phyloP scores from a whole-genome alignment of 768 basidiomycete genomes.

The Mycena albidolilacea region DNA sequence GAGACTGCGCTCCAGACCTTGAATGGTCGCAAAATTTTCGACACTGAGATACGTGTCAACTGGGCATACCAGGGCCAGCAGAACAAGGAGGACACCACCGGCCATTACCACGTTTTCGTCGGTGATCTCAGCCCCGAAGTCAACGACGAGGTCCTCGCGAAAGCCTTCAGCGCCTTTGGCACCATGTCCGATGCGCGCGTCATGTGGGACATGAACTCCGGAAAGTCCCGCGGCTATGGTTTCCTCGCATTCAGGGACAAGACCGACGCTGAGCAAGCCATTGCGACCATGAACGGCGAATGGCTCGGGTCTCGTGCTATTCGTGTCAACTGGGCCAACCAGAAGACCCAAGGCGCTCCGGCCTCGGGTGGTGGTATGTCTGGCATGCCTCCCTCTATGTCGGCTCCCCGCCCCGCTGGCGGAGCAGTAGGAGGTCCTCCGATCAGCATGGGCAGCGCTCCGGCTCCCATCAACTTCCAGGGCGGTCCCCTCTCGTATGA shows the following conservation, averaged over 20 bases:
- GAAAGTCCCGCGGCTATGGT: slow-evolving; percentile 97
- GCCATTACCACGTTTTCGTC: slow-evolving; percentile 98
- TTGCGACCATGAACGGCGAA: slow-evolving; percentile 99
- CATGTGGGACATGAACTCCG: slow-evolving; percentile 99
- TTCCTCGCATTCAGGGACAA: slow-evolving; percentile 99
- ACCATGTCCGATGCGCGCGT: slow-evolving; percentile 97
- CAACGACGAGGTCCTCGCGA: slow-evolving; percentile 95
- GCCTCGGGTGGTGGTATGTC: slow-evolving; percentile 40
- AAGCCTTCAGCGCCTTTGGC: slow-evolving; percentile 98
- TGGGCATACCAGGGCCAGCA: slow-evolving; percentile 99
- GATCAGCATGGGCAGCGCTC: slow-evolving; percentile 69
- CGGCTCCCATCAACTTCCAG: slow-evolving; percentile 93
- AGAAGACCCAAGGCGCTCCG: slow-evolving; percentile 90
- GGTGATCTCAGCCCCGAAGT: slow-evolving; percentile 99
- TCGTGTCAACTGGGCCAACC: slow-evolving; percentile 99
- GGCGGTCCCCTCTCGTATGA: slow-evolving; percentile 94
- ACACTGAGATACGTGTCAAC: slow-evolving; percentile 99
- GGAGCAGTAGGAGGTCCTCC: slow-evolving; percentile 45
- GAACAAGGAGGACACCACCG: slow-evolving; percentile 98
- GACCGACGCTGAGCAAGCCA: slow-evolving; percentile 99
- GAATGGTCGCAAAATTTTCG: slow-evolving; percentile 99
- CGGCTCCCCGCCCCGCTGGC: slow-evolving; percentile 60
- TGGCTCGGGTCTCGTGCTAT: slow-evolving; percentile 99
- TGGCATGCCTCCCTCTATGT: slow-evolving; percentile 34
- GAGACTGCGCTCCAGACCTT: slow-evolving; percentile 99